Base-by-base conservation (phyloP, 805 yeast genomes). In the Wickerhamiella occidentalis region DNA sequence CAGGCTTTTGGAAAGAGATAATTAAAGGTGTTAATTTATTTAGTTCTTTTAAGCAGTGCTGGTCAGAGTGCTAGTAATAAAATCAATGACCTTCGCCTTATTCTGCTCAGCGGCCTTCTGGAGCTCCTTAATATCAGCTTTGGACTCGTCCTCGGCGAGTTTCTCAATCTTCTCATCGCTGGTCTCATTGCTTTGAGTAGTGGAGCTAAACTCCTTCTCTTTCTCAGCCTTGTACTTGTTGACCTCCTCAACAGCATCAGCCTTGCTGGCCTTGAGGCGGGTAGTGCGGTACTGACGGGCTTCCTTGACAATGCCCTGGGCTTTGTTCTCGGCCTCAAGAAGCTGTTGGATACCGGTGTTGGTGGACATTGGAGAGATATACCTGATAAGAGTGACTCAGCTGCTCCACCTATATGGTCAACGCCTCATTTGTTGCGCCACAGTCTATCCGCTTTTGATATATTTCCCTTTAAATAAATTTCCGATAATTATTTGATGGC, bases 241-340 rank as follows among this genome's bases (percentile, higher is more conserved):
- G 60, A 92, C 85, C 68, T 92, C 98, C 50, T 73, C 70, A 55
- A 86, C 82, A 33, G 98, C 98, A 65, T 92, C 97, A 21, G 81
- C 70, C 72, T 87, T 90, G 48, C 97, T 95, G 43, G 92, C 88
- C 77, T 90, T 92, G 65, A 92, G 75, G 56, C 87, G 83, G 57
- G 78, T 81, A 38, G 92, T 76, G 68, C 95, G 57, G 49, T 45
- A 86, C 59, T 80, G 76, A 74, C 97, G 85, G 21, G 98, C 96
- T 64, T 83, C 82, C 61, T 88, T 76, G 54, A 92, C 97, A 55
- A 88, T 84, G 59, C 81, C 88, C 59, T 94, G 96, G n/a, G 98
- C 97, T 61, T 85, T 90, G 69, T 84, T 86, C 72, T 92, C 98
- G 54, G 97, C 94, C 63, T 75, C 80, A 54, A 80, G 71, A 52